Conservation (phyloP, 495 filamentous ascomycete genomes). For the Aspergillus asperescens region DNA sequence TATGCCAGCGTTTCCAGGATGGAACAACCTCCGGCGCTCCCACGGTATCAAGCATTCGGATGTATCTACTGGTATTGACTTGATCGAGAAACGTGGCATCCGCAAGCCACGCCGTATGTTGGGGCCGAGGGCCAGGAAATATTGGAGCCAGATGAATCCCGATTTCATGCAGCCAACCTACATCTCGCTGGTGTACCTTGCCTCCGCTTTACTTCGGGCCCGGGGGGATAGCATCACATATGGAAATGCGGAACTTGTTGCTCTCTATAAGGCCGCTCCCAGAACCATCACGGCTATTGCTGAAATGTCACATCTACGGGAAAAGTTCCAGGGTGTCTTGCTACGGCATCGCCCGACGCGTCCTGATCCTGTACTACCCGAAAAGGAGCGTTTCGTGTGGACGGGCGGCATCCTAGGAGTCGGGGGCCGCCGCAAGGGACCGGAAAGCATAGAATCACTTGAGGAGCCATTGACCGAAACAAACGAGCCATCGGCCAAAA, state of each 20-base stretch:
- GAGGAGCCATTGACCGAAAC: background rate
- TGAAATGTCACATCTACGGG: slow-evolving; percentile 48
- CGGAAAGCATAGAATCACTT: background rate
- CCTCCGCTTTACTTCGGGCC: slow-evolving; percentile 40
- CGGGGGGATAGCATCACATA: slow-evolving; percentile 32
- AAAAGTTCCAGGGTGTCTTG: slow-evolving; percentile 37
- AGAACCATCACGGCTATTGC: slow-evolving; percentile 47
- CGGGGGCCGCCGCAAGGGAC: slow-evolving; percentile 16
- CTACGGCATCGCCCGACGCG: slow-evolving; percentile 25
- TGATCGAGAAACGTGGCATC: slow-evolving; percentile 16
- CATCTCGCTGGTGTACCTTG: slow-evolving; percentile 50
- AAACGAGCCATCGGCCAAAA: background rate
- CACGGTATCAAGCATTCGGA: slow-evolving; percentile 27
- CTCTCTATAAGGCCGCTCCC: slow-evolving; percentile 39
- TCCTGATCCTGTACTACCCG: slow-evolving; percentile 4
- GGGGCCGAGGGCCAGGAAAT: slow-evolving; percentile 22
- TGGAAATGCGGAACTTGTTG: slow-evolving; percentile 26
- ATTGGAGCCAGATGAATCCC: slow-evolving; percentile 37
- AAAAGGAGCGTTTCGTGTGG: slow-evolving; percentile 24
- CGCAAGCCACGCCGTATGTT: slow-evolving; percentile 23
- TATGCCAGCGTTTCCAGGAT: slow-evolving; percentile 70
- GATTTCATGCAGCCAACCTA: slow-evolving; percentile 48
- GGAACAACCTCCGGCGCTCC: slow-evolving; percentile 44
- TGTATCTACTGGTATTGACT: slow-evolving; percentile 27
- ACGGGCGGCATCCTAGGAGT: slow-evolving; percentile 29